Base-by-base conservation (phyloP, 2,329 filamentous ascomycete species). In the Ophiostoma piceae region DNA sequence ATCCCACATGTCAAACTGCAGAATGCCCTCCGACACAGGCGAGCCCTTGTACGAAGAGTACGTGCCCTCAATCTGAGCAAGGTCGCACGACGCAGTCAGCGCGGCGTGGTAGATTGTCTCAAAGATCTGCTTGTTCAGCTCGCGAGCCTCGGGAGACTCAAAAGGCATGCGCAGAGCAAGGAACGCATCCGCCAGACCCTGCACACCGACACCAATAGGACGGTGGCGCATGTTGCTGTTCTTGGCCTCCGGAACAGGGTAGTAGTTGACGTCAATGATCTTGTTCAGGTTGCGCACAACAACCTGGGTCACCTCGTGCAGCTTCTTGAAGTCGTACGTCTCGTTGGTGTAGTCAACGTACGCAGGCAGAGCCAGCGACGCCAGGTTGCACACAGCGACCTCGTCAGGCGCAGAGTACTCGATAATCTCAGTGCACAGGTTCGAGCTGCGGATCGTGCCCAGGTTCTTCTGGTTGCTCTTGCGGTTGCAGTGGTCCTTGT, bases 391-490 rank as follows among this genome's bases (percentile, higher is more conserved):
- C 71, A 98, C 95, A 75, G 95, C 95, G 67, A 99, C 95, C 86
- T 99, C 95, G 80, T 99, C 95, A 47, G 95, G 94, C 47, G 95
- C 92, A 74, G 86, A 96, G 85, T 97, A 99, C 84, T 99, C 95
- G 74, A 99, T 87, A 76, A 99, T 99, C 82, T 99, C 95, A 67
- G 94, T 98, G 88, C 95, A 99, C 67, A 99, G 86, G 81, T 99
- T 99, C 77, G 95, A 99, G 85, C 92, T 97, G 81, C 93, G 93
- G 76, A 99, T 99, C 73, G 94, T 97, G 74, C 95, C 95, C 41
- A 99, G 86, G 82, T 99, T 99, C 90, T 99, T 98, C 84, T 99
- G 95, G 87, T 99, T 99, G 86, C 94, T 97, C 90, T 99, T 99
- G 80, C 89, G 89, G 88, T 99, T 99, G 88, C 91, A 94, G 77